Percentiles rank a stretch among this genome's conserved stretches.
Conservation (phyloP, 2,329 filamentous ascomycete genomes). For the Phialophora chinensis region DNA sequence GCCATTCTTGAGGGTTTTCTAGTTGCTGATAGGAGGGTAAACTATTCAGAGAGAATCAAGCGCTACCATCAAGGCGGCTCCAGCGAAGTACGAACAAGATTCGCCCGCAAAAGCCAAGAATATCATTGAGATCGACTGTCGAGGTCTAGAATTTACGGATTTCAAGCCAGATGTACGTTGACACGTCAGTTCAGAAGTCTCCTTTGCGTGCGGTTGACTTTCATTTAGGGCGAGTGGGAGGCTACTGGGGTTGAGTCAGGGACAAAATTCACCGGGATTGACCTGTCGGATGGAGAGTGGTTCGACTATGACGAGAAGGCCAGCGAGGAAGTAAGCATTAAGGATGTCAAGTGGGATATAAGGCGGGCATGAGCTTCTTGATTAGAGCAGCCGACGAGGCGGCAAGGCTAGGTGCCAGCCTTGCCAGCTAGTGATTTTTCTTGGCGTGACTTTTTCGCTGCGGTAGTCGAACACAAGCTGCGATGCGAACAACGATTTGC, state of each 20-base stretch:
- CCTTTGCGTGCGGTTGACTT: slow-evolving; percentile 7
- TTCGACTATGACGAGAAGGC: slow-evolving; percentile 97
- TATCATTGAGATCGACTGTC: slow-evolving; percentile 89
- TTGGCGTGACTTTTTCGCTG: slow-evolving; percentile 7
- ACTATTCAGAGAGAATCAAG: slow-evolving; percentile 74
- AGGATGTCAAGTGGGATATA: slow-evolving; percentile 86
- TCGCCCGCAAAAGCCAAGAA: slow-evolving; percentile 78
- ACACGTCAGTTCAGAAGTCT: background rate
- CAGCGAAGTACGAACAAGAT: slow-evolving; percentile 71
- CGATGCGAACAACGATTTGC: background rate
- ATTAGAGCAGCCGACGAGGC: background rate
- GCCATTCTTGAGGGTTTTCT: background rate
- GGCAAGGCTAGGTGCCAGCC: slow-evolving; percentile 5
- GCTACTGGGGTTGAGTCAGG: slow-evolving; percentile 79
- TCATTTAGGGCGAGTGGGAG: slow-evolving; percentile 79
- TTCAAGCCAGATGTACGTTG: slow-evolving; percentile 82
- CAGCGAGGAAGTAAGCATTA: slow-evolving; percentile 88
- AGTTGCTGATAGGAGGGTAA: background rate
- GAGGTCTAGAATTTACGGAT: slow-evolving; percentile 87
- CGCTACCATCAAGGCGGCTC: slow-evolving; percentile 78
- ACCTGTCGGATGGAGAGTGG: slow-evolving; percentile 91
- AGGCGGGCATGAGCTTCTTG: slow-evolving; percentile 62
- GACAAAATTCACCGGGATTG: slow-evolving; percentile 81
- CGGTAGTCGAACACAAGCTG: background rate
- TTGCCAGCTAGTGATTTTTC: background rate